Evolutionary conservation across 2,329 filamentous ascomycete species (phyloP).

Genomic region (Talaromyces albobiverticillius): DNA sequence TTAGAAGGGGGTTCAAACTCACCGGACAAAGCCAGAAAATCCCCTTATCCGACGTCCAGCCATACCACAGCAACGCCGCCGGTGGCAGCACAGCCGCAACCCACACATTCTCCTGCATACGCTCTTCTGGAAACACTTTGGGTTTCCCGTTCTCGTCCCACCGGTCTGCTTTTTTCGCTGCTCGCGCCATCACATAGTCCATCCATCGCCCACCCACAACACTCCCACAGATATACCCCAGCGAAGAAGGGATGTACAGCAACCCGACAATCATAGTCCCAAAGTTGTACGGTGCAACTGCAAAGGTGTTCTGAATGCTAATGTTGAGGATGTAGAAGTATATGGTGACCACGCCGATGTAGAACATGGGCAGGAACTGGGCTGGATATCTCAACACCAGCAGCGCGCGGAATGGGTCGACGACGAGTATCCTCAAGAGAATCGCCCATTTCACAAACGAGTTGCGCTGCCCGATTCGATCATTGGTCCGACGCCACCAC

Average conservation of each 20-base stretch:
- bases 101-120: slow-evolving; percentile 10
- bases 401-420: slow-evolving; percentile 9
- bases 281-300: slow-evolving; percentile 9
- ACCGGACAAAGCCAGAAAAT: slow-evolving; percentile 12
- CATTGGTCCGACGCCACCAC: background rate
- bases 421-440: background rate
- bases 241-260: slow-evolving; percentile 11
- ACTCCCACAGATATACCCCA: slow-evolving; percentile 12
- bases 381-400: slow-evolving; percentile 5
- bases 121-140: slow-evolving; percentile 4
- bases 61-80: slow-evolving; percentile 10
- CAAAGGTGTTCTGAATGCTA: slow-evolving; percentile 10
- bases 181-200: slow-evolving; percentile 12
- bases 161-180: slow-evolving; percentile 6
- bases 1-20: background rate
- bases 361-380: slow-evolving; percentile 8
- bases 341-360: slow-evolving; percentile 6
- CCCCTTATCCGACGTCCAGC: slow-evolving; percentile 8
- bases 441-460: background rate
- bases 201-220: slow-evolving; percentile 13
- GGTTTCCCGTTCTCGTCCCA: slow-evolving; percentile 6
- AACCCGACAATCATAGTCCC: slow-evolving; percentile 7
- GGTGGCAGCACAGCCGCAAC: background rate
- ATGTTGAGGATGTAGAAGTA: slow-evolving; percentile 15
- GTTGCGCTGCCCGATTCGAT: background rate